These are phyloP conservation scores for Omphalotus guepiniiformis DNA, from an alignment of 768 basidiomycete genomes.

Conservation along the genomic window DNA sequence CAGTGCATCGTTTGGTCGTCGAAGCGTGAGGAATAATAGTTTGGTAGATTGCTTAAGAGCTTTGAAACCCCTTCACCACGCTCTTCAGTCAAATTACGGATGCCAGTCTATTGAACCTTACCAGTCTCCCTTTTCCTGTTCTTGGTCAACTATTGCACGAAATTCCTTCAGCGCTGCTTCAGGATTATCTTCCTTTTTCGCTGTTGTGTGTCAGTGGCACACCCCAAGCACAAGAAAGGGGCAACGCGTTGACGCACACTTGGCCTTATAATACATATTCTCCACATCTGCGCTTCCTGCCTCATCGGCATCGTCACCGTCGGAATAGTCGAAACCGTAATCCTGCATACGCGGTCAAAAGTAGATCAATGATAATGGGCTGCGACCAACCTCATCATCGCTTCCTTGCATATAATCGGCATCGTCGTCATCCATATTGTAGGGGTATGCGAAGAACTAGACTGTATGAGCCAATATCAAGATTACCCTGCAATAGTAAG, in stretches of 20 bases:
- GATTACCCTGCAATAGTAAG: no score
- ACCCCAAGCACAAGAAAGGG: conserved; percentile 8
- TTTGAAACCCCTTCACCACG: conserved; percentile 85
- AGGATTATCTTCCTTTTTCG: conserved; percentile 91
- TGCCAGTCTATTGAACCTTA: conserved; percentile 29
- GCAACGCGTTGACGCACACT: no score
- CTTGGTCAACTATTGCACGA: conserved; percentile 80
- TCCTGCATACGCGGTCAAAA: conserved; percentile 45
- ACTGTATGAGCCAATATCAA: background rate
- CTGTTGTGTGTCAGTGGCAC: conserved; percentile 33
- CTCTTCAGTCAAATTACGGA: conserved; percentile 2
- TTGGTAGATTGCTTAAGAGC: conserved; percentile 97
- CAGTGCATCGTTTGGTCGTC: conserved; percentile 80
- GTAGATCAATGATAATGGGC: conserved; percentile 8
- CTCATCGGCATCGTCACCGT: conserved; percentile 79
- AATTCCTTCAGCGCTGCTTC: conserved; percentile 92
- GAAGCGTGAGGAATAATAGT: conserved; percentile 75
- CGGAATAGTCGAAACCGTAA: conserved; percentile 96
- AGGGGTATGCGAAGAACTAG: background rate
- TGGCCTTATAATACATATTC: conserved; percentile 98
- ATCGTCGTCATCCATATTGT: conserved; percentile 85
- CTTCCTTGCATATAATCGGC: conserved; percentile 92
- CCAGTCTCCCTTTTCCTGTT: conserved; percentile 95
- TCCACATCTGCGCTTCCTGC: conserved; percentile 85
- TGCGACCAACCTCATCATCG: conserved; percentile 66